A percentile compares a stretch with the other conserved stretches of the same genome.
Conservation (phyloP, 495 filamentous ascomycete species). For the Penicillium pulvis region DNA sequence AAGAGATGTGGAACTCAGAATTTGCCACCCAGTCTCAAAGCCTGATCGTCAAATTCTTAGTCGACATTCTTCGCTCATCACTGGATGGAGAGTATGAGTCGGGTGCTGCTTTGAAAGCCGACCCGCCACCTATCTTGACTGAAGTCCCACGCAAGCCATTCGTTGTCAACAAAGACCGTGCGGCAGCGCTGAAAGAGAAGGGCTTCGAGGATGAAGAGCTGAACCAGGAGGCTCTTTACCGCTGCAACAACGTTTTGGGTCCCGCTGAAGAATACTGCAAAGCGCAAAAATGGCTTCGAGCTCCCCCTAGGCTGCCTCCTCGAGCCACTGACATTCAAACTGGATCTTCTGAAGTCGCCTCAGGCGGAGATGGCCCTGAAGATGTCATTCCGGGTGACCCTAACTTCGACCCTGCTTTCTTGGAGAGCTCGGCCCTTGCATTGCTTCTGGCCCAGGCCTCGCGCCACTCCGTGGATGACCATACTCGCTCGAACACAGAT, state of each 20-base stretch:
- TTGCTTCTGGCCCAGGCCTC: constrained; percentile 43
- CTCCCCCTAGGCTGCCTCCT: constrained; percentile 59
- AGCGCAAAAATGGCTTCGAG: constrained; percentile 48
- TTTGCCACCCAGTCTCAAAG: constrained; percentile 73
- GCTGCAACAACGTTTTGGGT: constrained; percentile 67
- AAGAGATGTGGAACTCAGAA: constrained; percentile 75
- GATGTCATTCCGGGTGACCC: constrained; percentile 34
- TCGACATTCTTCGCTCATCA: constrained; percentile 81
- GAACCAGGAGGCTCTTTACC: constrained; percentile 76
- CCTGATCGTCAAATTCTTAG: constrained; percentile 72
- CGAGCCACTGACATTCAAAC: constrained; percentile 59
- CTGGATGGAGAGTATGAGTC: constrained; percentile 75
- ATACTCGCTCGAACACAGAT: constrained; percentile 22
- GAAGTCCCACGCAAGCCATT: constrained; percentile 44
- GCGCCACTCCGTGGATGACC: constrained; percentile 27
- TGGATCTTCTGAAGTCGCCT: constrained; percentile 29
- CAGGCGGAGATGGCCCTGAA: constrained; percentile 34
- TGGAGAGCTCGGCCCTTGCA: constrained; percentile 39
- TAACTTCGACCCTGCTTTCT: constrained; percentile 26
- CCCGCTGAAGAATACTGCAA: constrained; percentile 75
- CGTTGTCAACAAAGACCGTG: constrained; percentile 50
- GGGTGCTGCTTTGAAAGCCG: constrained; percentile 61
- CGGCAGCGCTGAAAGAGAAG: constrained; percentile 43
- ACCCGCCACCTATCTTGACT: constrained; percentile 46
- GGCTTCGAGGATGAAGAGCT: constrained; percentile 57